phyloP scores from a whole-genome alignment of 108 stramenopile species.

The Chaetoceros muelleri region DNA sequence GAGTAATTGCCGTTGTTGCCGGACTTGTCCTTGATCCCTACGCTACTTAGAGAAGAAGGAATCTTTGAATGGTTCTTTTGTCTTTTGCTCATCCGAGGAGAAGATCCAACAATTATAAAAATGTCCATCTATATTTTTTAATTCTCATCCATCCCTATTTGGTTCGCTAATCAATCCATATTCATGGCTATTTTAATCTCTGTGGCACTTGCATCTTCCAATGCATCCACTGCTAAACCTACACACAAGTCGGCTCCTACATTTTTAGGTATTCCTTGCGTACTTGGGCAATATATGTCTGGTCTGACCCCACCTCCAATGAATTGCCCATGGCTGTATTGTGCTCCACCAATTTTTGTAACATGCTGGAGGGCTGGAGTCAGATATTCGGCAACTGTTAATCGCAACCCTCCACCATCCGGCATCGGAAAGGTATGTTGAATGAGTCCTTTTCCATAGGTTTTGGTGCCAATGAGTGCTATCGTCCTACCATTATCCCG shows the following conservation, averaged over 20 bases:
- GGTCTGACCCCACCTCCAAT: conserved; percentile 60
- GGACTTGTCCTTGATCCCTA: conserved; percentile 65
- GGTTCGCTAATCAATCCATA: too few relatives aligned
- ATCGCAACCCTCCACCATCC: conserved; percentile 71
- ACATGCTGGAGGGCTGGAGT: conserved; percentile 69
- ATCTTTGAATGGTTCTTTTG: too few relatives aligned
- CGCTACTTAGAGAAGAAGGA: neutral
- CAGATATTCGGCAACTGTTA: conserved; percentile 80
- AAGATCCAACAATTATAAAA: too few relatives aligned
- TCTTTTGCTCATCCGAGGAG: too few relatives aligned
- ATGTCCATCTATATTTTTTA: too few relatives aligned
- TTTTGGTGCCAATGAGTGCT: conserved; percentile 60
- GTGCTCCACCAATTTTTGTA: conserved; percentile 53
- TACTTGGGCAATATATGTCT: conserved; percentile 50
- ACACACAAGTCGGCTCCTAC: conserved; percentile 74
- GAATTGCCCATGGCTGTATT: conserved; percentile 21
- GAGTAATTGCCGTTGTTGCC: conserved; percentile 54
- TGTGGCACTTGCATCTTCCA: conserved; percentile 43
- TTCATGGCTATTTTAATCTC: too few relatives aligned
- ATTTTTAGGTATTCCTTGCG: conserved; percentile 65
- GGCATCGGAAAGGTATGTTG: conserved; percentile 87
- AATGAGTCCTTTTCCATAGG: conserved; percentile 67
- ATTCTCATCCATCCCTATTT: too few relatives aligned
- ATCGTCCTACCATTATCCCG: conserved; percentile 72
- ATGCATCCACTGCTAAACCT: conserved; percentile 59